Evolutionary conservation across 2,329 filamentous ascomycete species (phyloP).

Genomic region (Ceratocystis lukuohia): DNA sequence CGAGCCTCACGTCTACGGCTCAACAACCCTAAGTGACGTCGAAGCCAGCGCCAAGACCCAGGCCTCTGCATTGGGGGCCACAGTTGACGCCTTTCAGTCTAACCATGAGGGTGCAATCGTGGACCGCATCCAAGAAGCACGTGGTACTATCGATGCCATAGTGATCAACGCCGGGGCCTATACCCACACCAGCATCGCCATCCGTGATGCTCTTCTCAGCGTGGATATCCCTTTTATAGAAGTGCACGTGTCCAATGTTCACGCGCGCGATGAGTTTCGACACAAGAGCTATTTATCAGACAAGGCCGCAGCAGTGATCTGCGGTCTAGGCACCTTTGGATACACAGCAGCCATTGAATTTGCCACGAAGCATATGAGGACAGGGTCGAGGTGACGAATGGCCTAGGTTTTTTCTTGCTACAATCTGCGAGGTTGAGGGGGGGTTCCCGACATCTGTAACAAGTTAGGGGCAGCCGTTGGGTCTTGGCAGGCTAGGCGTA

Average conservation of each 20-base stretch:
- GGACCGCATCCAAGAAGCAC: constrained; percentile 58
- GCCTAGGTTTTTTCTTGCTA: not conserved
- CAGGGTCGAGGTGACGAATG: constrained; percentile 22
- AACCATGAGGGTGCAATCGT: constrained; percentile 66
- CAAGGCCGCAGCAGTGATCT: constrained; percentile 61
- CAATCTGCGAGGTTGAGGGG: constrained; percentile 19
- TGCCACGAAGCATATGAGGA: constrained; percentile 33
- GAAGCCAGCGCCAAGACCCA: constrained; percentile 36
- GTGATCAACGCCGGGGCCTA: constrained; percentile 65
- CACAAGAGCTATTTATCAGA: constrained; percentile 61
- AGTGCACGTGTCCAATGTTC: constrained; percentile 63
- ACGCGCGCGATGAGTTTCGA: constrained; percentile 54
- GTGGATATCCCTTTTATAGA: constrained; percentile 63
- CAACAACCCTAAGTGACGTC: constrained; percentile 52
- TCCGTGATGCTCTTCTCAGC: constrained; percentile 59
- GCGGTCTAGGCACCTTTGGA: constrained; percentile 50
- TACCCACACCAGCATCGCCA: constrained; percentile 63
- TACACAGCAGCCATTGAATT: constrained; percentile 49
- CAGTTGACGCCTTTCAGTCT: constrained; percentile 53
- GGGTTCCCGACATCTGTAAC: constrained; percentile 12
- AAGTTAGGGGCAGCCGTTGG: not conserved
- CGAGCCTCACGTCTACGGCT: constrained; percentile 61
- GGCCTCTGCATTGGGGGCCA: constrained; percentile 33
- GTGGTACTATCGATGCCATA: constrained; percentile 45
- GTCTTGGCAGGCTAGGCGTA: not conserved